These are phyloP conservation scores for Fraxinus floribunda DNA, from an alignment of 305 asterid species.

Conservation along the genomic window DNA sequence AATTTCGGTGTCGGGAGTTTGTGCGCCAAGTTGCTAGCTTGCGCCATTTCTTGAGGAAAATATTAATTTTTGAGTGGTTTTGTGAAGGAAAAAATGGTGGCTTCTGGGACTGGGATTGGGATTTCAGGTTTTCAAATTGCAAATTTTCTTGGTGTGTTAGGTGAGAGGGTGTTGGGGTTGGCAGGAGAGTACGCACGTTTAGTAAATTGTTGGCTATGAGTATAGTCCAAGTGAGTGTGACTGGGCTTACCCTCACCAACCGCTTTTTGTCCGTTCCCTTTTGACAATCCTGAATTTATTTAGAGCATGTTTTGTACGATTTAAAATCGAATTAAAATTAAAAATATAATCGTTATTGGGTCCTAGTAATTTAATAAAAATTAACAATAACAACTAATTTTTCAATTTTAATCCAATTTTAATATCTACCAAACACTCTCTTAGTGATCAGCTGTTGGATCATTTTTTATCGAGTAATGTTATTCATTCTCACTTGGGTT, in stretches of 20 bases:
- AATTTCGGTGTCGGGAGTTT: slow-evolving; percentile 48
- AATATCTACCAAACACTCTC: no score
- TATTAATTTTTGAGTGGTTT: not conserved
- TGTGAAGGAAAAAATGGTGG: not conserved
- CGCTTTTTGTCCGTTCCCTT: not conserved
- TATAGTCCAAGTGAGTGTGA: not conserved
- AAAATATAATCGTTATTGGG: no score
- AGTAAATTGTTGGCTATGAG: not conserved
- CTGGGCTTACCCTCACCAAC: not conserved
- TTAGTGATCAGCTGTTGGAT: no score
- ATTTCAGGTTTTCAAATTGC: not conserved
- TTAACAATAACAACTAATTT: no score
- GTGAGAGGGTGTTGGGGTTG: not conserved
- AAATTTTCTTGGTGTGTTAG: not conserved
- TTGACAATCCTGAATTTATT: no score
- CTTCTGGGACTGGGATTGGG: not conserved
- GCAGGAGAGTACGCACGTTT: not conserved
- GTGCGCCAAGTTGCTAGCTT: slow-evolving; percentile 45
- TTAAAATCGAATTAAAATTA: no score
- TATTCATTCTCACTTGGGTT: no score
- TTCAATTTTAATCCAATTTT: no score
- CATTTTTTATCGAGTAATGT: no score
- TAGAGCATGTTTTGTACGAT: no score
- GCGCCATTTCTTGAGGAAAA: slow-evolving; percentile 45
- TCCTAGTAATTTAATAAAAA: no score